Evolutionary conservation across 495 filamentous ascomycete genomes (phyloP).

Genomic region (Penicillium lividum): DNA sequence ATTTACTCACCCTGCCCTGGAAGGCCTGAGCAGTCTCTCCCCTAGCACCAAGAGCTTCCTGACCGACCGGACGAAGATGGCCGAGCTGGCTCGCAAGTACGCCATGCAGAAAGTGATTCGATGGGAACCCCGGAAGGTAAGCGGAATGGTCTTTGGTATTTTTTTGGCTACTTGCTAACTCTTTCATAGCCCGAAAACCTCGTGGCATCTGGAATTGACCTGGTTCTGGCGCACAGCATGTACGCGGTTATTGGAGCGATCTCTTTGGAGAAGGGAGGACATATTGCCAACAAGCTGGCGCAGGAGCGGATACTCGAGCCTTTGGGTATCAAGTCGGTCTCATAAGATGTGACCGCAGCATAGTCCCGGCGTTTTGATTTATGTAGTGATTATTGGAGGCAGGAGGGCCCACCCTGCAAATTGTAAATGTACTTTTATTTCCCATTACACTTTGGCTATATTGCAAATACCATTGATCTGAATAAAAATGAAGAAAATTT

Average conservation of each 20-base stretch:
- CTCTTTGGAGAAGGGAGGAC: slow-evolving; percentile 79
- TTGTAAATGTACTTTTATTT: slow-evolving; percentile 37
- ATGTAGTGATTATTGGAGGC: slow-evolving; percentile 15
- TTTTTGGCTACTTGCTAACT: slow-evolving; percentile 10
- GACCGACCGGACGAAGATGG: slow-evolving; percentile 59
- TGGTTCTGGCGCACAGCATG: slow-evolving; percentile 71
- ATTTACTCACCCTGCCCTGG: slow-evolving; percentile 71
- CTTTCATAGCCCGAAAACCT: slow-evolving; percentile 67
- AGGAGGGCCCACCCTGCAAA: slow-evolving; percentile 7
- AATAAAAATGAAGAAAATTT: not conserved
- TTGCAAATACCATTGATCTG: slow-evolving; percentile 15
- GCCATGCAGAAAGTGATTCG: slow-evolving; percentile 72
- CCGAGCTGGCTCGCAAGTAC: slow-evolving; percentile 65
- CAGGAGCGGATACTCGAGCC: slow-evolving; percentile 72
- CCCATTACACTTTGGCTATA: slow-evolving; percentile 10
- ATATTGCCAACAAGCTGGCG: slow-evolving; percentile 70
- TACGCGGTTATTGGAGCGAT: slow-evolving; percentile 88
- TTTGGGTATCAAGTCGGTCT: slow-evolving; percentile 43
- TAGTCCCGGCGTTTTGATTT: slow-evolving; percentile 44
- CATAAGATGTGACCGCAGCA: slow-evolving; percentile 39
- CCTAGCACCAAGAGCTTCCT: slow-evolving; percentile 54
- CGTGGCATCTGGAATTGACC: slow-evolving; percentile 64
- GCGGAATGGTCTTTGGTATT: not conserved
- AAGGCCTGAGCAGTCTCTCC: slow-evolving; percentile 69
- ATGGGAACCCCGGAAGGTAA: slow-evolving; percentile 82